phyloP scores from a whole-genome alignment of 768 basidiomycete genomes.

The Lentinula edodes region DNA sequence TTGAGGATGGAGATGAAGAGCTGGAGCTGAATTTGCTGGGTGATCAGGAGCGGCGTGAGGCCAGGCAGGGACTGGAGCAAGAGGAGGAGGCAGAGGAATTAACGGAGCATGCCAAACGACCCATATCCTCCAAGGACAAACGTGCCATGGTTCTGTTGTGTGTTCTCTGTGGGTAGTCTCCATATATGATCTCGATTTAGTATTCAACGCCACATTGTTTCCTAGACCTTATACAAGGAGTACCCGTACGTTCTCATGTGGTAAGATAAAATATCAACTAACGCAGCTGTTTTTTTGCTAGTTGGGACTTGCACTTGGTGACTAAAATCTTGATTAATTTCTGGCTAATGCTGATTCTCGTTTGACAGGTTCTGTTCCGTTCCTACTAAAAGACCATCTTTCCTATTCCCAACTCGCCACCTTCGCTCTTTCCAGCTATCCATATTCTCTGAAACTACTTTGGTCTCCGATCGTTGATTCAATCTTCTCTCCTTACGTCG shows the following conservation, averaged over 20 bases:
- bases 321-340: conserved; percentile 10
- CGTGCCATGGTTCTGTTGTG: conserved; percentile 80
- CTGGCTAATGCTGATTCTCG: conserved; percentile 3
- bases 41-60: conserved; percentile 47
- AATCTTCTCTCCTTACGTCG: conserved; percentile 71
- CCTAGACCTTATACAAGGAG: conserved; percentile 77
- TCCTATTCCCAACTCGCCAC: conserved; percentile 96
- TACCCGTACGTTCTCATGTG: conserved; percentile 60
- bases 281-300: conserved; percentile 18
- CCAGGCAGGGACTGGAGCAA: conserved; percentile 37
- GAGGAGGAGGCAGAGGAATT: conserved; percentile 18
- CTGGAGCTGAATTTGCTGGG: conserved; percentile 58
- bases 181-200: background rate
- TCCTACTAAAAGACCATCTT: conserved; percentile 89
- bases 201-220: background rate
- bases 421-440: conserved; percentile 89
- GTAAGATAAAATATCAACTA: background rate
- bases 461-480: conserved; percentile 99
- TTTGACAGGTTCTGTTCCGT: conserved; percentile 82
- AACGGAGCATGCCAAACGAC: conserved; percentile 31
- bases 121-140: conserved; percentile 72
- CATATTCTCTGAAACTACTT: conserved; percentile 93
- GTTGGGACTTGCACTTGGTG: conserved; percentile 88
- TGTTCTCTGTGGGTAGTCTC: conserved; percentile 67
- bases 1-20: conserved; percentile 40